A percentile compares a stretch with the other conserved stretches of the same genome.
phyloP scores from a whole-genome alignment of 2,329 filamentous ascomycete genomes.

The Talaromyces sp. region DNA sequence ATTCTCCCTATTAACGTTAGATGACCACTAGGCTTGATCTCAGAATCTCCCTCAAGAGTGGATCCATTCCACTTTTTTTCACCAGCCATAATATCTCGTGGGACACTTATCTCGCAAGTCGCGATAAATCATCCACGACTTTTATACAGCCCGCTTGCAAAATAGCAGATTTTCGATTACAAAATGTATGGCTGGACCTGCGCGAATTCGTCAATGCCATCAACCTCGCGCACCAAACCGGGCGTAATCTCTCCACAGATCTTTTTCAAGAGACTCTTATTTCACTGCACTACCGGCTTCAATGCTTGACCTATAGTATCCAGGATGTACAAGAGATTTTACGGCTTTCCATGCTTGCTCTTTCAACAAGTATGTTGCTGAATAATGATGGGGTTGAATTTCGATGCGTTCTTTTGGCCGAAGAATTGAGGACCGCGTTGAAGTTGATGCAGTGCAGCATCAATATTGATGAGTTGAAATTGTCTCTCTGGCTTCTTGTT shows the following conservation, averaged over 20 bases:
- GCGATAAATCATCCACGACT: neutral
- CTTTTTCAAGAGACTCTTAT: slow-evolving; percentile 4
- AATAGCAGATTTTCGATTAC: neutral
- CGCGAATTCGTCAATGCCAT: neutral
- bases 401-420: neutral
- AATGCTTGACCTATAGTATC: neutral
- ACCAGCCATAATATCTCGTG: neutral
- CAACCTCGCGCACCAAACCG: neutral
- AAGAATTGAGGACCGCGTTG: neutral
- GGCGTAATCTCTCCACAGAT: neutral
- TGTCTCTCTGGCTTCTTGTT: neutral
- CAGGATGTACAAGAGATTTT: neutral
- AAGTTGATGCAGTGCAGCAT: neutral
- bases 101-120: neutral
- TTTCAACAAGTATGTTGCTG: slow-evolving; percentile 1
- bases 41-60: neutral
- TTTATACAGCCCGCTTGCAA: neutral
- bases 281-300: slow-evolving; percentile 1
- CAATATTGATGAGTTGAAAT: neutral
- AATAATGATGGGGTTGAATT: neutral
- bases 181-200: slow-evolving; percentile 5
- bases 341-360: neutral
- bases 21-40: neutral
- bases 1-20: neutral
- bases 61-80: neutral